phyloP scores from a whole-genome alignment of 2,329 filamentous ascomycete genomes.

The Neonectria ditissima region DNA sequence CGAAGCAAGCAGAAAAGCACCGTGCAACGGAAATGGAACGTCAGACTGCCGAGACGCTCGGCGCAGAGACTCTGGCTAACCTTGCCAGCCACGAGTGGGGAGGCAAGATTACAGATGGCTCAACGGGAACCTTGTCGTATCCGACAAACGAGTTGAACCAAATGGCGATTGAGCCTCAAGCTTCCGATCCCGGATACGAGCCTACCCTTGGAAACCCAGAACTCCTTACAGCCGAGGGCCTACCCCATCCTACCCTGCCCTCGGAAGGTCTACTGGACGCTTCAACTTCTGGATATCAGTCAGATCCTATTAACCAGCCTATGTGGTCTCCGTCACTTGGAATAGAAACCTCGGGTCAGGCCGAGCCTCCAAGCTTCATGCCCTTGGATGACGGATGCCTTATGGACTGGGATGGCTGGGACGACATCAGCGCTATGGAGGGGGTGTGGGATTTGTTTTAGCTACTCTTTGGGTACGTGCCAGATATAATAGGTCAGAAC shows the following conservation, averaged over 20 bases:
- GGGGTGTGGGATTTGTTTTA: conserved; percentile 36
- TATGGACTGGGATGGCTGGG: conserved; percentile 38
- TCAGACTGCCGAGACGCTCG: conserved; percentile 9
- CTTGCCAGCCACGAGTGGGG: not conserved
- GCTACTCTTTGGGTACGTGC: not conserved
- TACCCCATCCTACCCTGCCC: not conserved
- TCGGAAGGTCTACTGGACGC: not conserved
- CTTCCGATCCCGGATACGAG: conserved; percentile 10
- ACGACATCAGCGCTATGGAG: conserved; percentile 30
- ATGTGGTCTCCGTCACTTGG: conserved; percentile 24
- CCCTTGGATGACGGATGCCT: not conserved
- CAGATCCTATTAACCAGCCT: conserved; percentile 21
- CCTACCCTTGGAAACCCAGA: conserved; percentile 16
- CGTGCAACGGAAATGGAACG: conserved; percentile 26
- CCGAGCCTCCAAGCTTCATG: not conserved
- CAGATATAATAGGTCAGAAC: not conserved
- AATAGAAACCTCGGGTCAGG: not conserved
- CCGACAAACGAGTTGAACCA: conserved; percentile 21
- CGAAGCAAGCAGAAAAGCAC: conserved; percentile 22
- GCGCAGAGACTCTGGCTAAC: not conserved
- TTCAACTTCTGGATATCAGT: conserved; percentile 11
- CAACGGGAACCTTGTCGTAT: conserved; percentile 3
- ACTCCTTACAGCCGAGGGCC: not conserved
- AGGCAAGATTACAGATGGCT: not conserved
- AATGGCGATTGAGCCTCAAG: conserved; percentile 21